Evolutionary conservation across 2,329 filamentous ascomycete species (phyloP), one percentile per base, ranked within the genome.

Genomic region (Monosporascus cannonballus): DNA sequence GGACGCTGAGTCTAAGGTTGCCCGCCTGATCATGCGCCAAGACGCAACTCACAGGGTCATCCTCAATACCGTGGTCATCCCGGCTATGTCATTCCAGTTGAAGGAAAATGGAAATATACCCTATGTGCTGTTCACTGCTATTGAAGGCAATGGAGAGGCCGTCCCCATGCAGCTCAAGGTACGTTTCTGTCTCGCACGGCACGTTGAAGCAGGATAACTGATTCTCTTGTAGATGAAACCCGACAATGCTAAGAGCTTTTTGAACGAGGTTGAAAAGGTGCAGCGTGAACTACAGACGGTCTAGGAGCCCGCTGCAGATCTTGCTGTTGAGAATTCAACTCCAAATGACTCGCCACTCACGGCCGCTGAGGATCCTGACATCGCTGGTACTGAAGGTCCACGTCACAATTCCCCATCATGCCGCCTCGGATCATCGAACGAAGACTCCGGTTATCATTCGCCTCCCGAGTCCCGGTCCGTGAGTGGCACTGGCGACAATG

Each of bases 31-130:
- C 56, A 91, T 96, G 84, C 86, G 93, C 18, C 90, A 95, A 60
- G 92, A 96, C 64, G 90, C 91, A 55, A 94, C 90, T 1, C 85
- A 92, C 63, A 83, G 90, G 22, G 84, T 97, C 51, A 85, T 96
- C 56, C 76, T 97, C 49, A 97, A 97, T 71, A 90, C 88, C 1
- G 83, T 85, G 1, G 78, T 97, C 54, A 81, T 90, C 54, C 86
- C 89, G 53, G 82, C 85, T 5, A 88, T 95, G 80, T 83, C 84
- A 45, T 90, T 95, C 64, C 86, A 90, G 55, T 83, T 91, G 49
- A 87, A 87, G 61, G 85, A 89, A 30, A 83, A 81, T 42, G 80
- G 87, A 56, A 90, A 90, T 69, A 80, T 83, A 45, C 78, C 90
- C 47, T 79, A 82, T 50, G 81, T 96, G 22, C 64, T 85, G 38